Conservation (phyloP, 1,284 basidiomycete genomes). For the Phlebopus sp. region DNA sequence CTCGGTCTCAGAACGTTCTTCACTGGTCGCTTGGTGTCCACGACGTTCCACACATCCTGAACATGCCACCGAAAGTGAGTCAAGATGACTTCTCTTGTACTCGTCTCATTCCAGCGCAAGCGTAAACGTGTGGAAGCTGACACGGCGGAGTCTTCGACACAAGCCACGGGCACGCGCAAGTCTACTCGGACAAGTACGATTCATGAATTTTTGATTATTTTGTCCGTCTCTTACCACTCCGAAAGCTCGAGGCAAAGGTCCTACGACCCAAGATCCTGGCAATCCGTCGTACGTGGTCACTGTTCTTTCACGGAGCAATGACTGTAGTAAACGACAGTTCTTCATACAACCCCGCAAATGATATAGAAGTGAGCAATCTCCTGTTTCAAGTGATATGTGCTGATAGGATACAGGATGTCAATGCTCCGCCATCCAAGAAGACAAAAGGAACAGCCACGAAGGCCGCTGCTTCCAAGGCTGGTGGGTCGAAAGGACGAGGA, state of each 20-base stretch:
- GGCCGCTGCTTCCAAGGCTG: slow-evolving; percentile 22
- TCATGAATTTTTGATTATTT: background rate
- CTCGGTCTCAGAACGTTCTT: slow-evolving; percentile 6
- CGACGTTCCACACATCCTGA: background rate
- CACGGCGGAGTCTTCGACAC: slow-evolving; percentile 33
- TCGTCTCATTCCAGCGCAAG: slow-evolving; percentile 23
- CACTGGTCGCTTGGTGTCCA: background rate
- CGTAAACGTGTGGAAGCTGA: slow-evolving; percentile 39
- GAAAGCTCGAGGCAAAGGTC: slow-evolving; percentile 19
- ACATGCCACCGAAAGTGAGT: slow-evolving; percentile 44
- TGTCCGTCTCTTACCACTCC: slow-evolving; percentile 4
- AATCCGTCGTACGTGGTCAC: slow-evolving; percentile 24
- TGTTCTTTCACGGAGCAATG: slow-evolving; percentile 3
- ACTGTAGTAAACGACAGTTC: slow-evolving; percentile 5
- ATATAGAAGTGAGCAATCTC: slow-evolving; percentile 20
- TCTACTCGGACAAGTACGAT: slow-evolving; percentile 38
- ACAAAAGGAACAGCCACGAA: slow-evolving; percentile 31
- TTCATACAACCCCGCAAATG: slow-evolving; percentile 11
- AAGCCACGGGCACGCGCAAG: slow-evolving; percentile 42
- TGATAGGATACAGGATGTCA: slow-evolving; percentile 1
- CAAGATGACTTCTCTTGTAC: background rate
- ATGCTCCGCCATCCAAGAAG: slow-evolving; percentile 35
- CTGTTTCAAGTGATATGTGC: background rate
- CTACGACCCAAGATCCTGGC: slow-evolving; percentile 4
- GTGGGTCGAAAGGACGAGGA: slow-evolving; percentile 17